These are phyloP conservation scores for Hemisphaericaspora xylanilytica DNA, from an alignment of 1,139 yeast genomes.

Conservation along the genomic window DNA sequence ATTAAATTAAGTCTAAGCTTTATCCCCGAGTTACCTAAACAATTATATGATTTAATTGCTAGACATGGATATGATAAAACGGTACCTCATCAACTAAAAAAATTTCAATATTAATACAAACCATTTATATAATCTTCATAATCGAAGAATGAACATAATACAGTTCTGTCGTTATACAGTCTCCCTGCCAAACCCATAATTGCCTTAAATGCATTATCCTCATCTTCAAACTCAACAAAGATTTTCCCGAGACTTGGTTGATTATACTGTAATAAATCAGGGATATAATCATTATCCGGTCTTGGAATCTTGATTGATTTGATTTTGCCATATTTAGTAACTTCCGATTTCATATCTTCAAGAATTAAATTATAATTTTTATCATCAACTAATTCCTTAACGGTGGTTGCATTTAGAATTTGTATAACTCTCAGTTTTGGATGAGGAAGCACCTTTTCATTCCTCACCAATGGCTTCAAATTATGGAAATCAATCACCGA, in stretches of 20 bases:
- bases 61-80: slow-evolving; percentile 67
- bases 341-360: slow-evolving; percentile 53
- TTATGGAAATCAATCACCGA: slow-evolving; percentile 32
- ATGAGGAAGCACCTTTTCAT: slow-evolving; percentile 35
- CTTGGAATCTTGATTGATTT: slow-evolving; percentile 61
- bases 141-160: slow-evolving; percentile 63
- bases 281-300: slow-evolving; percentile 53
- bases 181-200: slow-evolving; percentile 66
- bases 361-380: slow-evolving; percentile 47
- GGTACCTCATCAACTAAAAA: slow-evolving; percentile 40
- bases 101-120: slow-evolving; percentile 19
- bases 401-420: slow-evolving; percentile 62
- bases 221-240: slow-evolving; percentile 60
- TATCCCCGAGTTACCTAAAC: slow-evolving; percentile 70
- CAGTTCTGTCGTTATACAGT: slow-evolving; percentile 65
- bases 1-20: slow-evolving; percentile 80
- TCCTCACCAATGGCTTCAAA: slow-evolving; percentile 32
- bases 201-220: slow-evolving; percentile 55
- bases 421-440: slow-evolving; percentile 57
- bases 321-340: slow-evolving; percentile 53
- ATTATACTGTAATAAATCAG: slow-evolving; percentile 42
- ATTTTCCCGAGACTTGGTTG: slow-evolving; percentile 70
- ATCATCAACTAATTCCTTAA: slow-evolving; percentile 60
- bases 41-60: slow-evolving; percentile 63
- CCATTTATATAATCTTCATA: slow-evolving; percentile 51